phyloP scores from a whole-genome alignment of 805 yeast genomes.

The Nakazawaea holstii region DNA sequence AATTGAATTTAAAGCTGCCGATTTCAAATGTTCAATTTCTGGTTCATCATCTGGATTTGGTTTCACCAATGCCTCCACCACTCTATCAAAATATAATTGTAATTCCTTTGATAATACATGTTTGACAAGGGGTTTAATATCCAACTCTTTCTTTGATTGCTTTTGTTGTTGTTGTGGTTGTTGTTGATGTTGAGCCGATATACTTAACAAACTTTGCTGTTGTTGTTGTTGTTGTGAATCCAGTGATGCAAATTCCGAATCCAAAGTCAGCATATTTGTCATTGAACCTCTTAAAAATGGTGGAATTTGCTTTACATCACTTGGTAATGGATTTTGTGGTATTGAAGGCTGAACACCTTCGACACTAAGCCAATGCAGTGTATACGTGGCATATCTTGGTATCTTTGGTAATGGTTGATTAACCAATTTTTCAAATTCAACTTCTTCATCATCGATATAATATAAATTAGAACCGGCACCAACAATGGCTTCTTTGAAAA shows the following conservation, averaged over 20 bases:
- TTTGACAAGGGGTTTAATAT: conserved; percentile 84
- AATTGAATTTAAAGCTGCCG: conserved; percentile 80
- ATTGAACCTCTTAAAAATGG: conserved; percentile 82
- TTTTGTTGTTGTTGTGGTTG: conserved; percentile 1
- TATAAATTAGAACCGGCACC: conserved; percentile 92
- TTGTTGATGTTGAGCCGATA: not conserved
- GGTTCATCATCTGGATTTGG: conserved; percentile 39
- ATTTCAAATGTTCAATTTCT: conserved; percentile 51
- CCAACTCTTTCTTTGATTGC: conserved; percentile 38
- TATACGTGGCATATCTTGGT: conserved; percentile 86
- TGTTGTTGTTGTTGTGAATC: conserved; percentile 19
- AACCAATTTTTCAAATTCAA: conserved; percentile 88
- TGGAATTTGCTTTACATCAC: conserved; percentile 73
- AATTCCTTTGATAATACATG: conserved; percentile 93
- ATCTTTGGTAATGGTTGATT: conserved; percentile 94
- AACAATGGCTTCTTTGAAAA: conserved; percentile 82
- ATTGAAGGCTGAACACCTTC: conserved; percentile 98
- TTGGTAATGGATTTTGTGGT: conserved; percentile 87
- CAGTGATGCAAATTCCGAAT: conserved; percentile 34
- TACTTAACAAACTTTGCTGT: conserved; percentile 1
- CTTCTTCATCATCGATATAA: conserved; percentile 86
- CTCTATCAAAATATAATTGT: conserved; percentile 88
- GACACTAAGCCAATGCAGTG: conserved; percentile 96
- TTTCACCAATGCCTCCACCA: conserved; percentile 68
- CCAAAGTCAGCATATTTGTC: conserved; percentile 51